Base-by-base conservation (phyloP, 2,329 filamentous ascomycete genomes). In the Septoria linicola region DNA sequence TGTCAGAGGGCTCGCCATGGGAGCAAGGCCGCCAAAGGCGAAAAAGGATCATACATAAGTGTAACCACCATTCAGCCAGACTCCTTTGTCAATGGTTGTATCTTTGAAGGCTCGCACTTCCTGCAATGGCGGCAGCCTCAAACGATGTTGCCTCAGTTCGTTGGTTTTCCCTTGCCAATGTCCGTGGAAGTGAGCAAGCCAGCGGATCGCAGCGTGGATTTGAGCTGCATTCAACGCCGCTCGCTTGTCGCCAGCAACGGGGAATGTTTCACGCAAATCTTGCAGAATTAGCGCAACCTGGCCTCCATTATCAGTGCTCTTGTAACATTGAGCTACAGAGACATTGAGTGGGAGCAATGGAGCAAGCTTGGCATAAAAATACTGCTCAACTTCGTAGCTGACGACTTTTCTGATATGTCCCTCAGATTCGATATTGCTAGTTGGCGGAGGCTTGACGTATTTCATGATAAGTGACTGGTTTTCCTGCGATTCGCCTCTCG, bases 1-100 rank as follows among this genome's bases (percentile, higher is more conserved):
- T 23, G 46, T 27, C 23, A 27, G 23, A 27, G 5, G 5, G 5
- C 10, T 27, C 23, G 5, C 10, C 10, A 27, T 5, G 23, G 5
- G 23, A 27, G 10, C 23, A 27, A 49, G 13, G 11, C n/a, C 3
- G 23, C 5, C 5, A 27, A 27, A 27, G 5, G 14, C 7, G n/a
- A 10, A 5, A 10, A 5, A 27, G 23, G 5, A 10, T 27, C 23
- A 5, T 10, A 27, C 23, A 37, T 48, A 60, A 0, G 83, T 85
- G 60, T 87, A 87, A 0, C 84, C 83, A 1, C 84, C 84, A 36
- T 86, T 84, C 5, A 83, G 66, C 84, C 84, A 87, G 17, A 63
- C 40, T 21, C 58, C 57, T 8, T 42, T 23, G 17, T 25, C 21
- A 19, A n/a, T 27, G 20, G 14, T 7, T n/a, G 14, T 10, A 23